Conservation (phyloP, 1,284 basidiomycete genomes). For the Tylopilus sp. region DNA sequence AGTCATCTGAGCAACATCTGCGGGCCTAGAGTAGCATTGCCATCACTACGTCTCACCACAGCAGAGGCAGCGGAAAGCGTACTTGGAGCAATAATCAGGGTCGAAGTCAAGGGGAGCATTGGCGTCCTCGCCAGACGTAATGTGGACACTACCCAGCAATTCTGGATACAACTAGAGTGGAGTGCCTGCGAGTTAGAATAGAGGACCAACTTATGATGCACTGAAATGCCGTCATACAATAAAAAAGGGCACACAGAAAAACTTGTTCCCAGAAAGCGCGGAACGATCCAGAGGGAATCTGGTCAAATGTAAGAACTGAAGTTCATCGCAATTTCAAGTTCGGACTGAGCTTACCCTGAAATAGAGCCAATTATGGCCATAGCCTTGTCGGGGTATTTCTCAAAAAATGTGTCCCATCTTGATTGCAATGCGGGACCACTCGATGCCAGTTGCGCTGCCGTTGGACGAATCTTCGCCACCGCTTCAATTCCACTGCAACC, state of each 20-base stretch:
- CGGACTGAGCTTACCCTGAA: slow-evolving; percentile 21
- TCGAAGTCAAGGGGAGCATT: slow-evolving; percentile 36
- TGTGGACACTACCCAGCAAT: slow-evolving; percentile 41
- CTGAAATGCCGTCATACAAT: neutral
- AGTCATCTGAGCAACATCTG: neutral
- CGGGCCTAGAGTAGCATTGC: neutral
- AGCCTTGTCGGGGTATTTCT: slow-evolving; percentile 35
- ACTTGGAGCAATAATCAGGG: slow-evolving; percentile 23
- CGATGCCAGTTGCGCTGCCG: neutral
- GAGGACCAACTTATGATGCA: neutral
- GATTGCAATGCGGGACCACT: slow-evolving; percentile 45
- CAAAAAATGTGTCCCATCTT: slow-evolving; percentile 53
- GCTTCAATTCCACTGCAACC: neutral
- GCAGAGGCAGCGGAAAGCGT: neutral
- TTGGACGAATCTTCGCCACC: neutral
- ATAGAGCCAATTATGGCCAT: slow-evolving; percentile 24
- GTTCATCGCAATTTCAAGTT: neutral
- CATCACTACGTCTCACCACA: neutral
- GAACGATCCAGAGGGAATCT: neutral
- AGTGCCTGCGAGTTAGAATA: slow-evolving; percentile 7
- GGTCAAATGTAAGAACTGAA: neutral
- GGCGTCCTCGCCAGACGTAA: slow-evolving; percentile 37
- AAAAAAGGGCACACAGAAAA: neutral
- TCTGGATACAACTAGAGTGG: slow-evolving; percentile 41
- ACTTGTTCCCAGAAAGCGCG: neutral